Base-by-base conservation (phyloP, 495 filamentous ascomycete species). In the Hypomontagnella submonticulosa region DNA sequence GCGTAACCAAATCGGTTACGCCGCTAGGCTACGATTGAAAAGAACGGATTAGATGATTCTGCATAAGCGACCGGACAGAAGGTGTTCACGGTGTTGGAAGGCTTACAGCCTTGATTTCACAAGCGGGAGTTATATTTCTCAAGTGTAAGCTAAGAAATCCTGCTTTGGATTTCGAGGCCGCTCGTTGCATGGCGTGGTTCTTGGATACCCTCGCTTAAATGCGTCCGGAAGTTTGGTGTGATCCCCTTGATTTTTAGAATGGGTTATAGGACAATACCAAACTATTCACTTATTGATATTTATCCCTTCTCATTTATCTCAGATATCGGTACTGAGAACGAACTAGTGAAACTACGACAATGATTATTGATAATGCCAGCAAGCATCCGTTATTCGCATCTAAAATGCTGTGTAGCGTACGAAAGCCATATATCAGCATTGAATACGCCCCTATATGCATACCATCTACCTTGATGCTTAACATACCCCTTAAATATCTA, bases 171-270 rank as follows among this genome's bases (percentile, higher is more conserved):
- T 32, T 33, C 8, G 38, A 36, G 9, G 57, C 23, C 20, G 19
- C 43, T 34, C 12, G n/a, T 42, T 50, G 9, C 16, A 41, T 57
- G 20, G 49, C 56, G 34, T 12, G 15, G 12, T 30, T 55, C 38
- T 49, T 52, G 54, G 56, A 60, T 59, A 60, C 61, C 56, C 56
- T 67, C 52, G 57, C 34, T 61, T n/a, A 33, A 57, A 56, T 51
- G 63, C 56, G 57, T 49, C 44, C 46, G 38, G 63, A 57, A 56
- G 44, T 52, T 57, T 57, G 37, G 12, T 41, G 42, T 50, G 11
- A 36, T 66, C 34, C 11, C 49, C 36, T 42, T 15, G 10, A 9
- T n/a, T 36, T 19, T 44, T 9, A 40, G 19, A n/a, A 32, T 56
- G 27, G 27, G 8, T 37, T 51, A 50, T 43, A 51, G 42, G 33